A percentile compares a stretch with the other conserved stretches of the same genome.
These are phyloP conservation scores for Cordyceps javanica DNA, from an alignment of 2,329 filamentous ascomycete genomes.

Conservation along the genomic window DNA sequence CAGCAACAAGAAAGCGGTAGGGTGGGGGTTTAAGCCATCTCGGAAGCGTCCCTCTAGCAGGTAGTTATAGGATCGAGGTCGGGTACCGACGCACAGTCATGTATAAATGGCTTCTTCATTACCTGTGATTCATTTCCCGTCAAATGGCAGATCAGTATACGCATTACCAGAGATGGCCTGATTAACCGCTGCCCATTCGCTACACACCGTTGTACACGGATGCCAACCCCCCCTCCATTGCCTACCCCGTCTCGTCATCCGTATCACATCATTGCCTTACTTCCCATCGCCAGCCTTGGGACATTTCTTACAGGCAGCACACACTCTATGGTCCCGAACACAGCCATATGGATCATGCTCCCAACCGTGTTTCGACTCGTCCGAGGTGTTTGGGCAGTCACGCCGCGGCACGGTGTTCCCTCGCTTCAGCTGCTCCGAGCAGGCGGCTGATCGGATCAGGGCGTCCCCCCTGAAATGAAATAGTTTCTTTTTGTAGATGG, in stretches of 20 bases:
- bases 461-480: not conserved
- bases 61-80: not conserved
- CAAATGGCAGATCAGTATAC: no score
- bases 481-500: constrained; percentile 1
- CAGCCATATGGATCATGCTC: not conserved
- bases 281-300: not conserved
- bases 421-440: not conserved
- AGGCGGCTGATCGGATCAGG: not conserved
- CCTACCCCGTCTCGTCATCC: not conserved
- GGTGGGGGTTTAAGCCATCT: not conserved
- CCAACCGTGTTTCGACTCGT: not conserved
- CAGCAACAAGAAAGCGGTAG: not conserved
- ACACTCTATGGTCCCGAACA: not conserved
- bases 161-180: not conserved
- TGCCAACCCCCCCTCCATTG: not conserved
- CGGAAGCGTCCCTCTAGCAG: not conserved
- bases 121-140: not conserved
- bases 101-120: not conserved
- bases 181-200: not conserved
- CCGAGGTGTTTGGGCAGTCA: constrained; percentile 1
- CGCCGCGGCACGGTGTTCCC: not conserved
- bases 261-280: not conserved
- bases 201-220: not conserved
- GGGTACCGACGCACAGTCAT: not conserved
- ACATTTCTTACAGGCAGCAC: not conserved